These are phyloP conservation scores for Cutaneotrichosporon sp. DNA, from an alignment of 1,284 basidiomycete genomes.

Conservation along the genomic window DNA sequence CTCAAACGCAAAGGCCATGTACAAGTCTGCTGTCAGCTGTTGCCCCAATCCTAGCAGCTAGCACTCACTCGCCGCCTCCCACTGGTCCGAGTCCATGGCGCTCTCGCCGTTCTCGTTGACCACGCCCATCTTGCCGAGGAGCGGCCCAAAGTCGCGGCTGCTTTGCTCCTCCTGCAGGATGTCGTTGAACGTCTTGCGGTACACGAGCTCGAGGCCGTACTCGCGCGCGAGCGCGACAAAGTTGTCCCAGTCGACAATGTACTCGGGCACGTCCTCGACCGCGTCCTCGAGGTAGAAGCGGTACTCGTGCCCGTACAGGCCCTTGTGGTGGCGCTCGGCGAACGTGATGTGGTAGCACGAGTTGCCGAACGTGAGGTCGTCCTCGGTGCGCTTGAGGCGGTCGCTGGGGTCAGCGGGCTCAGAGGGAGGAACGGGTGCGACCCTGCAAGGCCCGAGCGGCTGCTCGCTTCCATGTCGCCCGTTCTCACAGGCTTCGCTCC, in stretches of 20 bases:
- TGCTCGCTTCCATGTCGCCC: neutral
- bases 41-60: too few relatives aligned
- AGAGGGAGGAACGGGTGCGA: neutral
- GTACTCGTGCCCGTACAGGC: slow-evolving; percentile 86
- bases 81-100: slow-evolving; percentile 88
- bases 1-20: slow-evolving; percentile 78
- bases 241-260: slow-evolving; percentile 90
- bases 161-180: slow-evolving; percentile 76
- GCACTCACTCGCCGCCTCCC: slow-evolving; percentile 93
- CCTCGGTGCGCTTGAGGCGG: slow-evolving; percentile 66
- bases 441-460: neutral
- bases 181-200: slow-evolving; percentile 85
- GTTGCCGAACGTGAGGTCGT: slow-evolving; percentile 84
- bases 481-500: too few relatives aligned
- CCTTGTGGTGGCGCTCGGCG: slow-evolving; percentile 63
- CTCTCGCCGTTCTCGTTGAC: slow-evolving; percentile 79
- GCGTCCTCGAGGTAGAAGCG: slow-evolving; percentile 93
- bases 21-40: slow-evolving; percentile 65
- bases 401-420: slow-evolving; percentile 55
- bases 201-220: slow-evolving; percentile 72
- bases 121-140: slow-evolving; percentile 86
- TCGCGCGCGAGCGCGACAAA: slow-evolving; percentile 83
- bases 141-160: slow-evolving; percentile 70
- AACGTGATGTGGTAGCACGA: slow-evolving; percentile 86
- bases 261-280: slow-evolving; percentile 96